phyloP scores from a whole-genome alignment of 768 basidiomycete genomes.

The Lactarius trivialis region DNA sequence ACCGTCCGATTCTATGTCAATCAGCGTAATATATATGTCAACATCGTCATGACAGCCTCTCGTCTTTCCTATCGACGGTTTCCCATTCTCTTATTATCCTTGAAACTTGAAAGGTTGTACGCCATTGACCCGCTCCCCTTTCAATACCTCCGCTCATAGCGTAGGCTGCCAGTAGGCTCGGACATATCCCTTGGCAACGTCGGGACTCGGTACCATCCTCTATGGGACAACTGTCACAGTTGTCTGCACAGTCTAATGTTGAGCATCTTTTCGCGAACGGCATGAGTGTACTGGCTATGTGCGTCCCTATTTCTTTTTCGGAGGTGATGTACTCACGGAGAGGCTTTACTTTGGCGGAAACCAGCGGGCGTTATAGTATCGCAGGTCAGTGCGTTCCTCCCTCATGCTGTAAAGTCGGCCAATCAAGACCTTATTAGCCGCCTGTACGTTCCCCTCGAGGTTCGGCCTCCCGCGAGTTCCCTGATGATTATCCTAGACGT shows the following conservation, averaged over 20 bases:
- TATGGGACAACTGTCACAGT: not conserved
- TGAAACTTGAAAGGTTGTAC: not conserved
- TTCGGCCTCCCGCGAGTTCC: not conserved
- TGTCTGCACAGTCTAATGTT: too few species aligned
- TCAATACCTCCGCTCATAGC: not conserved
- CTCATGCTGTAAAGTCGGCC: not conserved
- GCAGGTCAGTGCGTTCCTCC: not conserved
- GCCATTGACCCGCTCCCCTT: not conserved
- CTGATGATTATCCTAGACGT: conserved; percentile 6
- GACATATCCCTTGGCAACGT: not conserved
- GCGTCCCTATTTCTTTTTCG: not conserved
- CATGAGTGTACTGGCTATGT: not conserved
- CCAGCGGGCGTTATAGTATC: conserved; percentile 16
- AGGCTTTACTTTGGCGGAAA: not conserved
- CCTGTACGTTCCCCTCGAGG: conserved; percentile 8
- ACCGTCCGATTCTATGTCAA: too few species aligned
- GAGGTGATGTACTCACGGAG: not conserved
- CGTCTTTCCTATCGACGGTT: too few species aligned
- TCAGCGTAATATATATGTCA: too few species aligned
- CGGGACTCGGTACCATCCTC: not conserved
- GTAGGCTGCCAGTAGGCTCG: not conserved
- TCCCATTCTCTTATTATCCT: too few species aligned
- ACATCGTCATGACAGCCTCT: too few species aligned
- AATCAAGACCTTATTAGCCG: not conserved
- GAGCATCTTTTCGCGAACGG: not conserved